Base-by-base conservation (phyloP, 768 basidiomycete genomes). In the Tulasnella sp. region DNA sequence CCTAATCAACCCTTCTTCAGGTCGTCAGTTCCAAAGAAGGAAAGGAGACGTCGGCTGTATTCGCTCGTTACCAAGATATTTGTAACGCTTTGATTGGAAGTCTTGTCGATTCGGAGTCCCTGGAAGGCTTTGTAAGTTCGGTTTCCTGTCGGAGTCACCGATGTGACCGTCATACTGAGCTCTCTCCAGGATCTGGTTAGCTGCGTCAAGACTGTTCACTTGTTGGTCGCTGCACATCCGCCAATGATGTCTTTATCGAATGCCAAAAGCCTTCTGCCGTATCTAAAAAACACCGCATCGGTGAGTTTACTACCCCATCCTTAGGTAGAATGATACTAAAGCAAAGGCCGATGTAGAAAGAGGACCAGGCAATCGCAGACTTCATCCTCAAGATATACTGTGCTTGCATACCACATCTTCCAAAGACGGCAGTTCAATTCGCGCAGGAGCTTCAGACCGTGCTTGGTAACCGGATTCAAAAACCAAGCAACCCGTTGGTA, bases 351-450 rank as follows among this genome's bases (percentile, higher is more conserved):
- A 19, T 19, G 5, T 76, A 96, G 94, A 63, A 83, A 3, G 95
- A 98, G 71, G 95, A 98, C 74, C 86, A 94, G 75, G 82, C 85
- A 0, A 90, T 90, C 5, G 89, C 89, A 1, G 95, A 98, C 78
- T 91, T 92, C 78, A 80, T 99, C 4, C 84, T 98, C 44, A 90
- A 90, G 75, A 92, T 96, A 47, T 98, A 97, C 82, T 85, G 91
- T 36, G 86, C 86, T 19, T 89, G 89, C 1, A 89, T 98, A 37
- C 92, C 93, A 2, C 85, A 89, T 75, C 90, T 96, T 89, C 94
- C 95, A 0, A 92, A 90, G 81, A 94, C 93, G 0, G 90, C 93
- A 0, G 84, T 86, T 14, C 94, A 90, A 76, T 98, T 98, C 77
- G 94, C 91, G 0, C 86, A 88, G 42, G 92, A 95, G 68, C 83